Evolutionary conservation across 768 basidiomycete species (phyloP).

Genomic region (Lepiota brunneoincarnata): DNA sequence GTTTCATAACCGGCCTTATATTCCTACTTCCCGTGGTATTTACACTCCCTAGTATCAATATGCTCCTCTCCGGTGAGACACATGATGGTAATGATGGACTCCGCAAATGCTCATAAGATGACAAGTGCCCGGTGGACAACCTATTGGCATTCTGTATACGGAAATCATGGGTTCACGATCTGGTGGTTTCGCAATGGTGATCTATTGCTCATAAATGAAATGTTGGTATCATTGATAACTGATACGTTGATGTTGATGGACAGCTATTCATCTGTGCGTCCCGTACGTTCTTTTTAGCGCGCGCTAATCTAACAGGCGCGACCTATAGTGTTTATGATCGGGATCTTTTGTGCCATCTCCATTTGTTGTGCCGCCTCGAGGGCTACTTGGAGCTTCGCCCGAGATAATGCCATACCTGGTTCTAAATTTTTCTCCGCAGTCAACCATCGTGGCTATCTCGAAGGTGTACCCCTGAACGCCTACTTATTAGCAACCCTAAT

Average conservation of each 20-base stretch:
- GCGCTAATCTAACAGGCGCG: not conserved
- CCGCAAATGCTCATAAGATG: slow-evolving; percentile 4
- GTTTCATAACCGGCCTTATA: slow-evolving; percentile 46
- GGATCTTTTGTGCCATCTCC: slow-evolving; percentile 64
- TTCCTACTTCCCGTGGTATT: slow-evolving; percentile 65
- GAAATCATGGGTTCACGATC: slow-evolving; percentile 58
- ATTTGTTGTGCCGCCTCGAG: slow-evolving; percentile 66
- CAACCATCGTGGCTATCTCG: slow-evolving; percentile 25
- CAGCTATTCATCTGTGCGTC: too few species aligned
- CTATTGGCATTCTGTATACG: slow-evolving; percentile 60
- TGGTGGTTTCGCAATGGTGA: slow-evolving; percentile 62
- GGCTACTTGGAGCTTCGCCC: slow-evolving; percentile 69
- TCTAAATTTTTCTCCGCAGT: slow-evolving; percentile 46
- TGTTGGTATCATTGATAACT: slow-evolving; percentile 19
- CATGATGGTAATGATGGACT: not conserved
- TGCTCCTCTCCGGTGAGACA: slow-evolving; percentile 46
- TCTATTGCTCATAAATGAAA: slow-evolving; percentile 14
- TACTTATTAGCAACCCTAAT: slow-evolving; percentile 56
- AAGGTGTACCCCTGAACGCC: slow-evolving; percentile 57
- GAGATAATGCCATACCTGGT: slow-evolving; percentile 64
- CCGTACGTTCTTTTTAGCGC: too few species aligned
- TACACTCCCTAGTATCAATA: slow-evolving; percentile 56
- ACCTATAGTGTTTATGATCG: slow-evolving; percentile 46
- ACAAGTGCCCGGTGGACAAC: slow-evolving; percentile 58
- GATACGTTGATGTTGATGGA: not conserved